Evolutionary conservation across 2,329 filamentous ascomycete genomes (phyloP), one percentile per base, ranked within the genome.

Genomic region (Trichoderma lentiforme): DNA sequence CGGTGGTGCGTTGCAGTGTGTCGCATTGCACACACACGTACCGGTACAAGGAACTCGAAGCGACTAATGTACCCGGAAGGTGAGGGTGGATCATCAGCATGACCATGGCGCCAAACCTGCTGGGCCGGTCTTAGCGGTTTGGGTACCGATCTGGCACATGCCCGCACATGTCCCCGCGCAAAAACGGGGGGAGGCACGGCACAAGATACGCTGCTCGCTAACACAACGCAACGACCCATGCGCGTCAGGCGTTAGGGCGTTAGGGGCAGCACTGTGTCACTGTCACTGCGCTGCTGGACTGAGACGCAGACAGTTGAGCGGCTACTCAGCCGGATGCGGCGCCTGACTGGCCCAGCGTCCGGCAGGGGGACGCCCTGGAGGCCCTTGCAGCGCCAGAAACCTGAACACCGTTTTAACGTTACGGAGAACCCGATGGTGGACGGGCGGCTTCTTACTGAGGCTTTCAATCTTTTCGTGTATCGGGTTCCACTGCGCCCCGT

Each of bases 211-310:
- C 51, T 18, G 32, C 26, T 47, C 36, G 58, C 66, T 72, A 72
- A 72, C 71, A 70, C 63, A 21, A 51, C 15, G 62, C 70, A 66
- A 51, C 61, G 47, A 43, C 32, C 61, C 69, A 57, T 34, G 57
- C 39, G 61, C 70, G 56, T 71, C 57, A 72, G 70, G 70, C 70
- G 70, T 56, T 56, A 68, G 47, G 30, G 70, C 70, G 70, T 56
- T 56, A 68, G 47, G 30, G 70, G 63, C 47, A 26, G 63, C 47
- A 39, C 64, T 67, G 47, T 67, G 64, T 24, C 64, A n/a, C 64
- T 28, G 58, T 30, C 34, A 36, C 34, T 36, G 34, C 32, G 3
- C 28, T 26, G 58, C 32, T 24, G 32, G 47, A 39, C 60, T 36
- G 66, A 69, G 56, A 56, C 30, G 63, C 30, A 21, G 28, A 60